A percentile compares a stretch with the other conserved stretches of the same genome.
Conservation (phyloP, 768 basidiomycete genomes). For the Tulasnella sp. region DNA sequence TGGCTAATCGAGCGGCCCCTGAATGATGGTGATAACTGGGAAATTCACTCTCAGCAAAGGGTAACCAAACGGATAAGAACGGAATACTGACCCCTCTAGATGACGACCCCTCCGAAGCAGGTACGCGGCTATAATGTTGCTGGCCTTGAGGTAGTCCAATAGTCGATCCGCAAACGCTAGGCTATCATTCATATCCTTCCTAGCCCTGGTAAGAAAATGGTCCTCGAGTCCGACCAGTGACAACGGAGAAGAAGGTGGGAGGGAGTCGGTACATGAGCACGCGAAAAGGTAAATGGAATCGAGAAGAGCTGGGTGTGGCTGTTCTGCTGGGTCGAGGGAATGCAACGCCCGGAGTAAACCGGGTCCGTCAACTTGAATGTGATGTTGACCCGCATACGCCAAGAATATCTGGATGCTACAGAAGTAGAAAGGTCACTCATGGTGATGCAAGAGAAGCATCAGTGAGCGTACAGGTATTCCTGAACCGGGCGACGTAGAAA, state of each 20-base stretch:
- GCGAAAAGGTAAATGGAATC: conserved; percentile 22
- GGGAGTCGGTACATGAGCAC: conserved; percentile 13
- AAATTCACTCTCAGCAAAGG: neutral
- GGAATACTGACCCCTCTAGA: neutral
- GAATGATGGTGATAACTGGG: conserved; percentile 2
- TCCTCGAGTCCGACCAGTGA: neutral
- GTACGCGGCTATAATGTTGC: neutral
- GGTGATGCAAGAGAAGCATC: neutral
- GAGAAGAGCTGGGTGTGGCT: conserved; percentile 20
- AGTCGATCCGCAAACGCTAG: neutral
- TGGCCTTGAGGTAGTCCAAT: neutral
- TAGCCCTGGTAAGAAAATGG: neutral
- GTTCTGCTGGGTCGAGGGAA: neutral
- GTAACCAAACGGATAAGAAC: neutral
- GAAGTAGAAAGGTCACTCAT: neutral
- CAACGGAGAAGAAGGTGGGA: neutral
- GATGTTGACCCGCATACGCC: neutral
- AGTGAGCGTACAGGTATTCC: neutral
- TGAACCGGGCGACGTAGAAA: neutral
- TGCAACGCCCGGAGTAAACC: neutral
- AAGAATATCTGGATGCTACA: conserved; percentile 12
- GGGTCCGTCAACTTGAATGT: conserved; percentile 11
- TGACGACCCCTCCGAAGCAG: neutral
- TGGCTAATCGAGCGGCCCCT: neutral
- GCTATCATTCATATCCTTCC: neutral